Evolutionary conservation across 2,329 filamentous ascomycete species (phyloP), one percentile per base, ranked within the genome.

Genomic region (Thielaviopsis ethacetica): DNA sequence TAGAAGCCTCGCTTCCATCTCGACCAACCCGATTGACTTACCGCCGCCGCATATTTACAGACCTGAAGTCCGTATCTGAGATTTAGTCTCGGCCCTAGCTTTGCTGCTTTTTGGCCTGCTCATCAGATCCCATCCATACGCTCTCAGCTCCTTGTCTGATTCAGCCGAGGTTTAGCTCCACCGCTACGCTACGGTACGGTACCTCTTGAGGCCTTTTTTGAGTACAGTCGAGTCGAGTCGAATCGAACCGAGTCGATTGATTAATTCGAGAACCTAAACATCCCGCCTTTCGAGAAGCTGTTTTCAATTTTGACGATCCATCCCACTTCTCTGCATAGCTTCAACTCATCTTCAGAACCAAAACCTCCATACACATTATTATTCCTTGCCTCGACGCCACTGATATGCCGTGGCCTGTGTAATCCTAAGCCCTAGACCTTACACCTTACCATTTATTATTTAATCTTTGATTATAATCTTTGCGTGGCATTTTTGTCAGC

Each of bases 361-460:
- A 17, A 17, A 15, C 13, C 17, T 3, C 15, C 38, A 44, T 44
- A 41, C 34, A 41, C 34, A 12, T 41, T 41, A 17, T 44, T 44
- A 34, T 34, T 44, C 38, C 38, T 44, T 44, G 41, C 56, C 13
- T 13, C 56, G 50, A 21, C 38, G 50, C 30, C 50, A 47, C 51
- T 22, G 22, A 15, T 21, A 58, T 24, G 56, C 30, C 56, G 27
- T 56, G 54, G 54, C 54, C 47, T 21, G 50, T 51, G 38, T 53
- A 44, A 49, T 58, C 34, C 51, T 58, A 58, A 58, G 56, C 56
- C 50, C 56, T 58, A 58, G 56, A 58, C 56, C 56, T 58, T 58
- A 58, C 56, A 58, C 56, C 56, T 58, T 58, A 58, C 50, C 27
- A 53, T 30, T 53, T 58, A 58, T 51, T 58, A 58, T 58, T 58